Conservation (phyloP, 1,284 basidiomycete genomes). For the Malassezia sympodialis region DNA sequence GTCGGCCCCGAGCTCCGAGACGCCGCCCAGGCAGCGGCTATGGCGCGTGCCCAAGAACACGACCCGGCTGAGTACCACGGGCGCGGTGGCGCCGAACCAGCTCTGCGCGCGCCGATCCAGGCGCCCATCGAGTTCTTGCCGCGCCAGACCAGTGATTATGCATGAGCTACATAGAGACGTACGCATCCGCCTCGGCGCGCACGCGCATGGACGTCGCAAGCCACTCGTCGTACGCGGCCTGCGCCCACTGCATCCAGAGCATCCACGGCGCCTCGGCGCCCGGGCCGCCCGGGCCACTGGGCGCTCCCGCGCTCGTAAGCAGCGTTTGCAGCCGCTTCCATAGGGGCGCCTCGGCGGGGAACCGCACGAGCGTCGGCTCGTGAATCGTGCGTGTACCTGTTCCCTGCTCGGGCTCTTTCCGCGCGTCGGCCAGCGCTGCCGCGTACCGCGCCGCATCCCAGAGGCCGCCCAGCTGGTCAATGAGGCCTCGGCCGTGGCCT, state of each 20-base stretch:
- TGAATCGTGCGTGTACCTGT: neutral
- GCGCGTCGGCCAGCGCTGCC: neutral
- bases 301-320: neutral
- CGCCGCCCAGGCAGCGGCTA: conserved; percentile 5
- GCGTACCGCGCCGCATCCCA: conserved; percentile 48
- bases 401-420: neutral
- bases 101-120: neutral
- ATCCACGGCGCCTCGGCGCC: neutral
- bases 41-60: conserved; percentile 13
- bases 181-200: neutral
- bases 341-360: neutral
- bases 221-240: neutral
- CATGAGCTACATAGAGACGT: neutral
- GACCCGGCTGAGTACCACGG: conserved; percentile 31
- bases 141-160: neutral
- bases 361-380: neutral
- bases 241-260: neutral
- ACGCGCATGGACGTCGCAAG: neutral
- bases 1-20: conserved; percentile 30
- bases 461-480: conserved; percentile 50
- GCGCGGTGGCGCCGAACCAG: conserved; percentile 22
- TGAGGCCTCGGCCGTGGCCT: conserved; percentile 39
- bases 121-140: conserved; percentile 14
- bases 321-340: neutral
- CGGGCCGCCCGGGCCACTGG: neutral